Conservation (phyloP, 805 yeast genomes). For the Torulaspora gathmanii region DNA sequence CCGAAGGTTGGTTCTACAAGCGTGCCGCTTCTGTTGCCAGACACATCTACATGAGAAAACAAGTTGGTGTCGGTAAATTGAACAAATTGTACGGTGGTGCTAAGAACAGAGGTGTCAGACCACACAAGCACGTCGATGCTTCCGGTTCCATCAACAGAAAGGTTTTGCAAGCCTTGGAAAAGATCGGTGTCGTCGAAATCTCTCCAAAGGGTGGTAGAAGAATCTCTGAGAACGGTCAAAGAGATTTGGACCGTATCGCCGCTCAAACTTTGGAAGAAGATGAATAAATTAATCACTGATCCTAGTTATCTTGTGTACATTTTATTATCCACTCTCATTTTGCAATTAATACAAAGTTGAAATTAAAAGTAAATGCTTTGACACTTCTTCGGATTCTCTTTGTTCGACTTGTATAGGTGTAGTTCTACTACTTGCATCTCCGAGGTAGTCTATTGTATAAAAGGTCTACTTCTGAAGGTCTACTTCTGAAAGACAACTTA, state of each 20-base stretch:
- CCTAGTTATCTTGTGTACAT: conserved; percentile 22
- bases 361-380: conserved; percentile 1
- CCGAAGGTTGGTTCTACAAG: conserved; percentile 99
- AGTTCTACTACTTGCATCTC: neutral
- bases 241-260: conserved; percentile 99
- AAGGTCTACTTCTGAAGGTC: neutral
- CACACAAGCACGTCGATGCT: conserved; percentile 97
- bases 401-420: too few species aligned
- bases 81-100: conserved; percentile 99
- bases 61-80: conserved; percentile 98
- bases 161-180: conserved; percentile 96
- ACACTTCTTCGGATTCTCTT: neutral
- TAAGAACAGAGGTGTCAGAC: conserved; percentile 97
- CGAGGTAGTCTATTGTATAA: neutral
- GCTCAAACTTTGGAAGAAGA: conserved; percentile 95
- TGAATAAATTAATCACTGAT: conserved; percentile 41
- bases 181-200: conserved; percentile 94
- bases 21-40: conserved; percentile 99
- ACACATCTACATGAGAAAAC: conserved; percentile 99
- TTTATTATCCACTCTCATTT: conserved; percentile 19
- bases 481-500: neutral
- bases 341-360: conserved; percentile 17
- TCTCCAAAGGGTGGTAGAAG: conserved; percentile 99
- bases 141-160: conserved; percentile 99
- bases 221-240: conserved; percentile 98